phyloP scores from a whole-genome alignment of 2,329 filamentous ascomycete genomes.

The Phaeophleospora eucalypticola region DNA sequence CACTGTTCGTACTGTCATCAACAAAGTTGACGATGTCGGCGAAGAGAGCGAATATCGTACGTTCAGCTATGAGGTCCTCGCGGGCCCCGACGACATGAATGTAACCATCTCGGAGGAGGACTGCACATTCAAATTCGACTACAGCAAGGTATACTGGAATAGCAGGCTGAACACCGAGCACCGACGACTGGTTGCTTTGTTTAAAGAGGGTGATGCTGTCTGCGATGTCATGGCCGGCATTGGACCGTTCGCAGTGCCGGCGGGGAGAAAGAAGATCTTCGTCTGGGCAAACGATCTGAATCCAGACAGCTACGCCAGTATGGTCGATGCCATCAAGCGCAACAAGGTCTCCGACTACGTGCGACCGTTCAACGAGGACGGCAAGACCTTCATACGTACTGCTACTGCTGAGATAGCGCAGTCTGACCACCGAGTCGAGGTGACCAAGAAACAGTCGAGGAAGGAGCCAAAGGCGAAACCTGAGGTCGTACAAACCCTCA shows the following conservation, averaged over 20 bases:
- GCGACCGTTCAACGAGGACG: conserved; percentile 75
- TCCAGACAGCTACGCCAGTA: conserved; percentile 73
- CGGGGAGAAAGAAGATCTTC: conserved; percentile 83
- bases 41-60: conserved; percentile 82
- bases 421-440: conserved; percentile 50
- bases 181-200: conserved; percentile 68
- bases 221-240: conserved; percentile 98
- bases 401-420: conserved; percentile 57
- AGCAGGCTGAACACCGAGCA: conserved; percentile 87
- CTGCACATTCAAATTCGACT: conserved; percentile 90
- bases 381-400: conserved; percentile 70
- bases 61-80: conserved; percentile 86
- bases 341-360: conserved; percentile 80
- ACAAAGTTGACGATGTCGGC: conserved; percentile 88
- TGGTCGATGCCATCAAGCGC: conserved; percentile 63
- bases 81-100: conserved; percentile 74
- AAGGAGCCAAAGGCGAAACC: conserved; percentile 26
- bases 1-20: conserved; percentile 81
- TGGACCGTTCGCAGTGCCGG: conserved; percentile 88
- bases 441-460: conserved; percentile 35
- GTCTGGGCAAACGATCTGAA: conserved; percentile 98
- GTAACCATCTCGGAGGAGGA: conserved; percentile 78
- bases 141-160: conserved; percentile 98
- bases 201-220: conserved; percentile 80
- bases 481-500: conserved; percentile 36